Conservation (phyloP, 768 basidiomycete genomes). For the Sarcomyxa edulis region DNA sequence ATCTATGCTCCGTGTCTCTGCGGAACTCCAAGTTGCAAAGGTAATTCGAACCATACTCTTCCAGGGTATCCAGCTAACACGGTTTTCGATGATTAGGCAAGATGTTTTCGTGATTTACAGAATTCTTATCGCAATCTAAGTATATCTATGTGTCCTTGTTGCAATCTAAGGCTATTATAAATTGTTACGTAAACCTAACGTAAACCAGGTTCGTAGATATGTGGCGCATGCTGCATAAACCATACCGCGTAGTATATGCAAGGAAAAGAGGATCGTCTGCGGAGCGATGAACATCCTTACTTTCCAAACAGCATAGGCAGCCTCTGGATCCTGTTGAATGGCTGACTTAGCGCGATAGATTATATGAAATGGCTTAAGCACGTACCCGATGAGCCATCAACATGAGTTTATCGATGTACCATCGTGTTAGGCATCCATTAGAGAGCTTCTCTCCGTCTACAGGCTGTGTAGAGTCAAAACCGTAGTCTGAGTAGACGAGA, state of each 20-base stretch:
- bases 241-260: no score
- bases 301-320: constrained; percentile 13
- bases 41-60: constrained; percentile 15
- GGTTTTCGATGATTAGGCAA: constrained; percentile 6
- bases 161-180: no score
- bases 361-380: background rate
- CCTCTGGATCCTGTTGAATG: constrained; percentile 7
- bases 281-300: constrained; percentile 9
- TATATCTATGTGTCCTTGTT: no score
- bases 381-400: no score
- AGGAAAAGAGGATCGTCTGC: constrained; percentile 7
- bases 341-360: background rate
- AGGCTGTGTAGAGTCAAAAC: constrained; percentile 8
- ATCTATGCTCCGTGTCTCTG: constrained; percentile 47
- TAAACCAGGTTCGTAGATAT: no score
- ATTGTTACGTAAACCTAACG: no score
- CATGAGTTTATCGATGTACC: background rate
- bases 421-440: constrained; percentile 5
- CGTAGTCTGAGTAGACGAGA: constrained; percentile 10
- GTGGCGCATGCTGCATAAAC: no score
- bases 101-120: background rate
- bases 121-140: background rate
- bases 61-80: background rate
- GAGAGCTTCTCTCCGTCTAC: constrained; percentile 10
- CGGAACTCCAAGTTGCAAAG: constrained; percentile 47